Conservation (phyloP, 2,329 filamentous ascomycete species). For the Alternaria viburni region DNA sequence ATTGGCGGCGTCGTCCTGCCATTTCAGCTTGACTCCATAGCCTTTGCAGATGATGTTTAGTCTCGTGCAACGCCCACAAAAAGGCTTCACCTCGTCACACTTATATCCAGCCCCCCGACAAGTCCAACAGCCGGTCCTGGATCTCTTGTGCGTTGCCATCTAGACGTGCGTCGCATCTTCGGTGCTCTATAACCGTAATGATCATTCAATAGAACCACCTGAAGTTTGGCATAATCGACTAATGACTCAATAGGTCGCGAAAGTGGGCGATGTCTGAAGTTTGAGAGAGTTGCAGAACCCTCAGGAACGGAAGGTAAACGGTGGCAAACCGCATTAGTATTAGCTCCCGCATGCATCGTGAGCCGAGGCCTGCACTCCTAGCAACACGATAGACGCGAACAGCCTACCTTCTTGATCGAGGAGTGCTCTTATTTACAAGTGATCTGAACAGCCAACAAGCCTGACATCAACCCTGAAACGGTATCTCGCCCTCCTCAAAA, state of each 20-base stretch:
- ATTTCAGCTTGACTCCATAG: conserved; percentile 39
- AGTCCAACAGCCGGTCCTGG: conserved; percentile 42
- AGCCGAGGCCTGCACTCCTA: neutral
- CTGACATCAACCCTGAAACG: neutral
- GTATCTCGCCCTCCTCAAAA: conserved; percentile 19
- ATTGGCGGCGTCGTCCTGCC: conserved; percentile 27
- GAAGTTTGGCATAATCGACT: neutral
- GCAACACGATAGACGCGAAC: neutral
- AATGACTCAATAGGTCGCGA: neutral
- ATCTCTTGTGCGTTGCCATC: conserved; percentile 35
- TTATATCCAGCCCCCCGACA: conserved; percentile 43
- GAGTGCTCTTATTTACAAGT: neutral
- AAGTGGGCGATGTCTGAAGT: neutral
- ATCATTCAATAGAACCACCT: neutral
- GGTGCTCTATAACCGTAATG: neutral
- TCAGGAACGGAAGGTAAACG: neutral
- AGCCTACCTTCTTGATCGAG: neutral
- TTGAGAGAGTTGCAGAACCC: neutral
- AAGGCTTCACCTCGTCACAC: conserved; percentile 41
- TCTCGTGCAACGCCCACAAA: conserved; percentile 34
- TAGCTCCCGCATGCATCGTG: conserved; percentile 1
- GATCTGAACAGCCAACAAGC: neutral
- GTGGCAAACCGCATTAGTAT: conserved; percentile 9
- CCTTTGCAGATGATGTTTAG: conserved; percentile 40
- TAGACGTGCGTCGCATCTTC: conserved; percentile 9